These are phyloP conservation scores for Candida sanyaensis DNA, from an alignment of 1,139 yeast genomes.

Conservation along the genomic window DNA sequence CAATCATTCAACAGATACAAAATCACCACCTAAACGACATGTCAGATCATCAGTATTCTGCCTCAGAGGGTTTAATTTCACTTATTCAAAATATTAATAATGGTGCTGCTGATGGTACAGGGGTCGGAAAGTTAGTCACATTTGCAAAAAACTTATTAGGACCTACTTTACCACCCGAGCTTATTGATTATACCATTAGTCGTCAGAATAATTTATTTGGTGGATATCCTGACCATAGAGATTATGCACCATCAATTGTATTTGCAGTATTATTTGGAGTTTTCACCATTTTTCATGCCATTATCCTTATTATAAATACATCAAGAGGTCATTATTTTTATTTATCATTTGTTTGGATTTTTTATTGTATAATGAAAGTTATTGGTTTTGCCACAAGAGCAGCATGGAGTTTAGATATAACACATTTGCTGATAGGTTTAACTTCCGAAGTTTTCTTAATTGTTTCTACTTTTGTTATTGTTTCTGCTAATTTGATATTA, in stretches of 20 bases:
- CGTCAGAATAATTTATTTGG: slow-evolving; percentile 36
- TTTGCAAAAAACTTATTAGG: slow-evolving; percentile 28
- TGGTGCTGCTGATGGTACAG: slow-evolving; percentile 26
- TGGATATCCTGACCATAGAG: slow-evolving; percentile 30
- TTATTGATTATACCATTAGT: slow-evolving; percentile 20
- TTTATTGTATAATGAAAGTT: slow-evolving; percentile 30
- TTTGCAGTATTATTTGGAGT: slow-evolving; percentile 33
- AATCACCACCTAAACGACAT: background rate
- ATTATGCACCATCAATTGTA: slow-evolving; percentile 32
- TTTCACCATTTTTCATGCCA: slow-evolving; percentile 26
- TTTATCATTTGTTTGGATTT: slow-evolving; percentile 33
- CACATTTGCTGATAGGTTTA: slow-evolving; percentile 28
- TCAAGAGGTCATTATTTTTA: slow-evolving; percentile 40
- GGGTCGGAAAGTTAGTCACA: slow-evolving; percentile 19
- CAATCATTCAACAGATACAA: too few species aligned
- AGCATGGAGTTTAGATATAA: slow-evolving; percentile 29
- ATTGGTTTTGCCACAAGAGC: slow-evolving; percentile 35
- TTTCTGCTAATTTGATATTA: slow-evolving; percentile 39
- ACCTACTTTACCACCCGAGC: slow-evolving; percentile 19
- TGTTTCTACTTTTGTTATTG: slow-evolving; percentile 35
- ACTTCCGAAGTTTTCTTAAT: slow-evolving; percentile 36
- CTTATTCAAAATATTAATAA: slow-evolving; percentile 17
- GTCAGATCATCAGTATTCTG: slow-evolving; percentile 18
- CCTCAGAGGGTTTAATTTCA: slow-evolving; percentile 20
- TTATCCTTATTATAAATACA: slow-evolving; percentile 30